phyloP scores from a whole-genome alignment of 2,329 filamentous ascomycete genomes.

The Monosporascus sp. region DNA sequence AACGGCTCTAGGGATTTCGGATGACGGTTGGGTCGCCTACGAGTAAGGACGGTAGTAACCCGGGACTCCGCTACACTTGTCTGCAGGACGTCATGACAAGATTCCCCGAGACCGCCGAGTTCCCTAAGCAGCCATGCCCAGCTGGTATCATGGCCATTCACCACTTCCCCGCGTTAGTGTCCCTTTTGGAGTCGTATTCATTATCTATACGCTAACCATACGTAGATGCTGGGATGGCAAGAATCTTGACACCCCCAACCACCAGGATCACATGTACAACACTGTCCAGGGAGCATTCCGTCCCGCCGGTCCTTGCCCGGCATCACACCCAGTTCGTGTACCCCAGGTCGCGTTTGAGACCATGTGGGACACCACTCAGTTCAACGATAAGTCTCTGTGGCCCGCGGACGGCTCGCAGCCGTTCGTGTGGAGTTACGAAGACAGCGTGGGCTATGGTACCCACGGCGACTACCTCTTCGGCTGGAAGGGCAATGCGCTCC shows the following conservation, averaged over 20 bases:
- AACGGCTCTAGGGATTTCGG: constrained; percentile 29
- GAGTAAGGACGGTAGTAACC: constrained; percentile 18
- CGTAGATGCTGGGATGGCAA: constrained; percentile 22
- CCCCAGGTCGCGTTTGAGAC: constrained; percentile 38
- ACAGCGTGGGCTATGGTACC: constrained; percentile 25
- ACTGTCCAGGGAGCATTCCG: constrained; percentile 25
- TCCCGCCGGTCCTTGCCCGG: constrained; percentile 28
- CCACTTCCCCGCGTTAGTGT: constrained; percentile 30
- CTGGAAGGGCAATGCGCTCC: constrained; percentile 28
- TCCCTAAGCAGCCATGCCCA: constrained; percentile 28
- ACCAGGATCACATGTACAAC: constrained; percentile 32
- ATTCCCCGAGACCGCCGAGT: constrained; percentile 30
- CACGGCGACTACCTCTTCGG: constrained; percentile 25
- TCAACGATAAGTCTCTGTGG: constrained; percentile 31
- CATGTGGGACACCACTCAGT: constrained; percentile 36
- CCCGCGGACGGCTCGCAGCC: constrained; percentile 30
- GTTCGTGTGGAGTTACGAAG: constrained; percentile 28
- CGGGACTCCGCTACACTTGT: constrained; percentile 26
- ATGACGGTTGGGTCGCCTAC: constrained; percentile 32
- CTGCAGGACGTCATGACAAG: constrained; percentile 28
- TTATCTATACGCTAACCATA: constrained; percentile 8
- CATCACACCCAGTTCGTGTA: constrained; percentile 29
- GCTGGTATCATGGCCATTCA: constrained; percentile 34
- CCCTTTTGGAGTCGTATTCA: background rate
- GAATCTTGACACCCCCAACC: constrained; percentile 23